Evolutionary conservation across 2,329 filamentous ascomycete genomes (phyloP), one percentile per base, ranked within the genome.

Genomic region (Macrophomina phaseolina): DNA sequence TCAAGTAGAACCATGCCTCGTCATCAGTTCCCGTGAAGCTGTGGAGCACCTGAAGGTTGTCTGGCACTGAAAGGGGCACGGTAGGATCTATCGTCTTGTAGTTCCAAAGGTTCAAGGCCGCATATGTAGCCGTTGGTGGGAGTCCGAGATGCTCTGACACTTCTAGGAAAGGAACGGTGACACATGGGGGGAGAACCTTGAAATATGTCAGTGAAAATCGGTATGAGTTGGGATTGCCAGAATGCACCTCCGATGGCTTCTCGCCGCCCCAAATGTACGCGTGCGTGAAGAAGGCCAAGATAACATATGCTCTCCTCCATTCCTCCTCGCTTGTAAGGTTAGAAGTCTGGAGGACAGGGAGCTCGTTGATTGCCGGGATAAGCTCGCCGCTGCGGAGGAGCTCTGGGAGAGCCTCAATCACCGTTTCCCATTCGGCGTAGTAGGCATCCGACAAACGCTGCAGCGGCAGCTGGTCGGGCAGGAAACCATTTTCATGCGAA

Each of bases 371-470:
- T 68, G 91, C 86, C 62, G 86, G 84, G 55, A 92, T 88, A 67
- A 97, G 84, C 64, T 91, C 87, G 74, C 89, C 90, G 76, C 87
- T 92, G 64, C 94, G 84, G 63, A 96, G 87, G 61, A 96, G 83
- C 1, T 86, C 84, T 76, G 94, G 92, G 16, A 97, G 83, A 73
- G 94, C 93, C 69, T 88, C 85, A 46, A 89, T 86, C 58, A 95
- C 86, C 52, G 88, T 85, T 79, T 97, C 93, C 93, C 93, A 97
- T 75, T 91, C 91, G 77, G 91, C 89, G 79, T 97, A 97, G 81
- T 95, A 95, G 4, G 89, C 87, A 72, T 96, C 90, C 14, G 91
- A 89, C 14, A 97, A 86, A 66, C 86, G 83, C 67, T 88, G 87
- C 69, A 97, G 81, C 40, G 93, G 93, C 34, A 89, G 79, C 69